Conservation (phyloP, 805 yeast genomes). For the Candida hispaniensis region DNA sequence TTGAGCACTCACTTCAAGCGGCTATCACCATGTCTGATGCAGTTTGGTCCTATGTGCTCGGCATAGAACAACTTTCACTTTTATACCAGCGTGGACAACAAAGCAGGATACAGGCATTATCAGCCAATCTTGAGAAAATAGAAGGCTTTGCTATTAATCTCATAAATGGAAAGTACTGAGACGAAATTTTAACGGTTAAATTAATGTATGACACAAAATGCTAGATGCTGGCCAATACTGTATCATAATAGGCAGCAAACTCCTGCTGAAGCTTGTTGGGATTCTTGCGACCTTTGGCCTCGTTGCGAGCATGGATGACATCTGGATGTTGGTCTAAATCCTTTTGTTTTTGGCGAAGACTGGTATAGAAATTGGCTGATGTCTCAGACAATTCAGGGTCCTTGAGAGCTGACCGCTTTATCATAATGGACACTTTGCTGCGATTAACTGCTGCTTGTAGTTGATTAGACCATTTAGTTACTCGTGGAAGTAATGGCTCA, state of each 20-base stretch:
- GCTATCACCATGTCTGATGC: conserved; percentile 5
- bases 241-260: conserved; percentile 9
- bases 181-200: no score
- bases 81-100: conserved; percentile 9
- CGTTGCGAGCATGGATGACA: conserved; percentile 7
- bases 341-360: conserved; percentile 8
- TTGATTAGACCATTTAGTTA: conserved; percentile 9
- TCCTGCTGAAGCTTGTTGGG: conserved; percentile 7
- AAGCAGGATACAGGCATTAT: no score
- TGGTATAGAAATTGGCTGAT: conserved; percentile 5
- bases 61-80: conserved; percentile 3
- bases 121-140: no score
- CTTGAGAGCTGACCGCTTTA: conserved; percentile 16
- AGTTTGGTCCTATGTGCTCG: conserved; percentile 13
- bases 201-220: no score
- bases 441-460: conserved; percentile 14
- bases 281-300: conserved; percentile 8
- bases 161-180: no score
- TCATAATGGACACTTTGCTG: conserved; percentile 10
- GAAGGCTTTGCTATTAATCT: no score
- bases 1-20: conserved; percentile 10
- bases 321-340: conserved; percentile 6
- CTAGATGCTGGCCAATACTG: no score
- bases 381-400: conserved; percentile 15
- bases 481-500: conserved; percentile 16